phyloP scores from a whole-genome alignment of 352 stramenopile genomes.

The Thalassiosira exigua region DNA sequence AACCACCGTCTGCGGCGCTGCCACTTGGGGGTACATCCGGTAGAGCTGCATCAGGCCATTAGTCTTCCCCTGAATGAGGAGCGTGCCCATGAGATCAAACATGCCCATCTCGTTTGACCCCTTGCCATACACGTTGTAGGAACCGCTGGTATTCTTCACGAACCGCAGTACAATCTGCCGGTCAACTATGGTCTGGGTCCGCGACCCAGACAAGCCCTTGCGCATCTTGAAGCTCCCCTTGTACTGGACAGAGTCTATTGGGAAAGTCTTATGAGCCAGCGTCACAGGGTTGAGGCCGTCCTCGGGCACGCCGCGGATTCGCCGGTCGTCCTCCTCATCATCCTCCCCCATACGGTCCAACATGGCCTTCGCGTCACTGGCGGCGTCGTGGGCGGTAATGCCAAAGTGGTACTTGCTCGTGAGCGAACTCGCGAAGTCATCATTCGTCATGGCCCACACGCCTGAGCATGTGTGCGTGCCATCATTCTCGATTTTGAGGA shows the following conservation, averaged over 20 bases:
- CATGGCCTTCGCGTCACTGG: conserved; percentile 59
- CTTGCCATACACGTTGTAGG: conserved; percentile 83
- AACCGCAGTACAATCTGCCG: conserved; percentile 84
- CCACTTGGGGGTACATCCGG: conserved; percentile 61
- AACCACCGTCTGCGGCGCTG: conserved; percentile 18
- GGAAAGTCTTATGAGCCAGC: conserved; percentile 61
- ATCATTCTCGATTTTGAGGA: conserved; percentile 77
- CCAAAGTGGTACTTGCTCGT: conserved; percentile 79
- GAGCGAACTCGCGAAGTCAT: conserved; percentile 72
- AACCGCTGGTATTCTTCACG: conserved; percentile 75
- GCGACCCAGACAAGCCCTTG: conserved; percentile 58
- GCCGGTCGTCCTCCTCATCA: conserved; percentile 38
- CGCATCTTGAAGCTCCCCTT: conserved; percentile 81
- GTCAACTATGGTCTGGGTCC: conserved; percentile 70
- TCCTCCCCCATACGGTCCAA: conserved; percentile 27
- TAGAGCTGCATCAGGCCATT: conserved; percentile 81
- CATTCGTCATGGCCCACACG: conserved; percentile 78
- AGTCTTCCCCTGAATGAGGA: conserved; percentile 70
- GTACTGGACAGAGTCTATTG: conserved; percentile 80
- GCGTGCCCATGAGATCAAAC: conserved; percentile 76
- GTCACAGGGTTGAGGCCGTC: conserved; percentile 32
- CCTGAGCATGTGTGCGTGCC: conserved; percentile 74
- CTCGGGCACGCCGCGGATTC: conserved; percentile 2
- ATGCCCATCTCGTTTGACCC: conserved; percentile 77
- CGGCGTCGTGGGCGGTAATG: conserved; percentile 64